Percentiles rank a stretch among this genome's conserved stretches.
Conservation (phyloP, 345 rosid genomes). For the Dipteronia sinensis region DNA sequence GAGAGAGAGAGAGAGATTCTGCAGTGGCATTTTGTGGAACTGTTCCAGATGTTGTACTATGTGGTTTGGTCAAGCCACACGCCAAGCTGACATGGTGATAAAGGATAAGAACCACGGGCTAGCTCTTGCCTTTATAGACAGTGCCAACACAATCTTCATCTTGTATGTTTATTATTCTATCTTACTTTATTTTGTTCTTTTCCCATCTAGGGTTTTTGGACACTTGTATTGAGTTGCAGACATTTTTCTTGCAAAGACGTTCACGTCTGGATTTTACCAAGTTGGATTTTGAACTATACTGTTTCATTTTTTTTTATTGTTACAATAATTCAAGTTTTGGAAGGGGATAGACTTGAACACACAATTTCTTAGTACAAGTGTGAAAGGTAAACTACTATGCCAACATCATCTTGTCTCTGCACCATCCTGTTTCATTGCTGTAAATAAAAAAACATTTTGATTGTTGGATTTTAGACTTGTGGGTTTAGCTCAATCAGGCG, state of each 20-base stretch:
- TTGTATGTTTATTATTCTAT: neutral
- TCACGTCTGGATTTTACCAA: neutral
- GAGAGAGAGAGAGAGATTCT: slow-evolving; percentile 5
- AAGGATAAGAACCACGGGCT: slow-evolving; percentile 5
- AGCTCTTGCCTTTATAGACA: neutral
- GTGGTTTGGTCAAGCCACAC: neutral
- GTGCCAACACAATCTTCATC: neutral
- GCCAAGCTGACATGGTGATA: neutral
- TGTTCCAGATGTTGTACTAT: neutral
- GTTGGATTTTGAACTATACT: too few species aligned
- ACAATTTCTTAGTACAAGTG: too few species aligned
- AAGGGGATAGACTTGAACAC: too few species aligned
- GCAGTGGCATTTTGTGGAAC: neutral
- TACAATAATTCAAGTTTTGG: too few species aligned
- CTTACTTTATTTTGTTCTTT: neutral
- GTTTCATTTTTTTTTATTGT: too few species aligned
- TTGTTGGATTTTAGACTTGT: too few species aligned
- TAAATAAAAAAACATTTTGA: too few species aligned
- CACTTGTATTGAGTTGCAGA: neutral
- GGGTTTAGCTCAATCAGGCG: too few species aligned
- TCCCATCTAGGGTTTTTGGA: neutral
- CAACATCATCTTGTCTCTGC: too few species aligned
- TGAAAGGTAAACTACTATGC: too few species aligned
- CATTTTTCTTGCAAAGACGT: neutral
- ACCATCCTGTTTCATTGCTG: too few species aligned